A percentile compares a stretch with the other conserved stretches of the same genome.
Evolutionary conservation across 2,329 filamentous ascomycete species (phyloP).

Genomic region (Cordyceps militaris): DNA sequence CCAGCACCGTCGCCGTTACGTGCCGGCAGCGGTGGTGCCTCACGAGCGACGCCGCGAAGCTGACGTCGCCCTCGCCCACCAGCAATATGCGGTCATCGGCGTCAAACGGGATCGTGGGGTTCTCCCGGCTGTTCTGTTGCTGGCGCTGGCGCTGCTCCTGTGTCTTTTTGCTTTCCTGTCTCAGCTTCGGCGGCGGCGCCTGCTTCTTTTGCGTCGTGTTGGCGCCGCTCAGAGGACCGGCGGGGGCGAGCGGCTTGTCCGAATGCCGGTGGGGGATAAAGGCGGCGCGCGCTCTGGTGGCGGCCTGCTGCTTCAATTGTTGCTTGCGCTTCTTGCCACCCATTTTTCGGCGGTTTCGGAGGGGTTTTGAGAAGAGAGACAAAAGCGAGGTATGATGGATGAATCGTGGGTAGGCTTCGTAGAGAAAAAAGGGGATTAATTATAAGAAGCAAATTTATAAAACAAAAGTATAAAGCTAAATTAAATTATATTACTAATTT

Average conservation of each 20-base stretch:
- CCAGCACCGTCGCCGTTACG: conserved; percentile 63
- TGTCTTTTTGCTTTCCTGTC: conserved; percentile 13
- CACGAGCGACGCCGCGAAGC: conserved; percentile 63
- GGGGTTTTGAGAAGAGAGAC: too few relatives aligned
- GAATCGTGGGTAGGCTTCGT: too few relatives aligned
- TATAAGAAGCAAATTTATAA: too few relatives aligned
- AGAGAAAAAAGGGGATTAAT: too few relatives aligned
- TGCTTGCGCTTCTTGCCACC: conserved; percentile 10
- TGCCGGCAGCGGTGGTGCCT: conserved; percentile 58
- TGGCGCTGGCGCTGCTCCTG: conserved; percentile 14
- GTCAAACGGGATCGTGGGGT: conserved; percentile 59
- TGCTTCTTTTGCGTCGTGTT: background rate
- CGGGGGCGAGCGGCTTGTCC: conserved; percentile 9
- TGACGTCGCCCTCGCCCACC: conserved; percentile 74
- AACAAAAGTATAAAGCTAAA: too few relatives aligned
- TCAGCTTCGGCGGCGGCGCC: background rate
- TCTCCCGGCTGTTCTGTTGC: conserved; percentile 23
- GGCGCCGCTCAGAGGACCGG: background rate
- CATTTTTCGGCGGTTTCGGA: background rate
- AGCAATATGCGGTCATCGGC: conserved; percentile 63
- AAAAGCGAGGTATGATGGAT: too few relatives aligned
- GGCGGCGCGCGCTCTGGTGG: background rate
- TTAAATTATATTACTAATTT: too few relatives aligned
- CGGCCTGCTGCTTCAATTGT: background rate
- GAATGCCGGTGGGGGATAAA: conserved; percentile 10